A percentile compares a stretch with the other conserved stretches of the same genome.
Conservation (phyloP, 768 basidiomycete species). For the Royoungia palumana region DNA sequence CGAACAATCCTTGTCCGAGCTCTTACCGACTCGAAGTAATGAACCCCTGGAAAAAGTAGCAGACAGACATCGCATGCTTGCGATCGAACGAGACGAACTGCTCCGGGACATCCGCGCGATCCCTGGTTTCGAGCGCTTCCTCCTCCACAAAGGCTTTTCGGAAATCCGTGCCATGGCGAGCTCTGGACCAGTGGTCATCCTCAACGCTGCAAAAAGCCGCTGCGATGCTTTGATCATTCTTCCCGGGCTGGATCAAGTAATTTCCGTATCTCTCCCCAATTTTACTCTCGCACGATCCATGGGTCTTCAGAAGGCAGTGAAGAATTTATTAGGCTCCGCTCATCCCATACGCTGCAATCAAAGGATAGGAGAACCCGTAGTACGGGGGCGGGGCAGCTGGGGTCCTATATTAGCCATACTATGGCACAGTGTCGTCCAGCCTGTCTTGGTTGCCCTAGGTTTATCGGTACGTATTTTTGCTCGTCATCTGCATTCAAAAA, state of each 20-base stretch:
- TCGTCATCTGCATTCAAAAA: no score
- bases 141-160: not conserved
- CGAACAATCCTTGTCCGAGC: no score
- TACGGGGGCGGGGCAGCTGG: no score
- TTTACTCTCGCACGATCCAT: not conserved
- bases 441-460: no score
- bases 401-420: no score
- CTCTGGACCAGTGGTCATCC: not conserved
- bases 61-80: not conserved
- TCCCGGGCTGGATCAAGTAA: not conserved
- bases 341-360: no score
- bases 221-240: not conserved
- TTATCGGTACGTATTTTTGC: no score
- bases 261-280: not conserved
- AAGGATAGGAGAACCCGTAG: no score
- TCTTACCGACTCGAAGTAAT: no score
- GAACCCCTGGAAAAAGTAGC: not conserved
- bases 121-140: not conserved
- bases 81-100: not conserved
- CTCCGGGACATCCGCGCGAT: not conserved
- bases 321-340: no score
- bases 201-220: not conserved
- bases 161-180: not conserved
- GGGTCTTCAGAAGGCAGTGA: not conserved
- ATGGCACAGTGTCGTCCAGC: no score